A percentile compares a stretch with the other conserved stretches of the same genome.
These are phyloP conservation scores for Hibiscus mutabilis DNA, from an alignment of 345 rosid genomes.

Conservation along the genomic window DNA sequence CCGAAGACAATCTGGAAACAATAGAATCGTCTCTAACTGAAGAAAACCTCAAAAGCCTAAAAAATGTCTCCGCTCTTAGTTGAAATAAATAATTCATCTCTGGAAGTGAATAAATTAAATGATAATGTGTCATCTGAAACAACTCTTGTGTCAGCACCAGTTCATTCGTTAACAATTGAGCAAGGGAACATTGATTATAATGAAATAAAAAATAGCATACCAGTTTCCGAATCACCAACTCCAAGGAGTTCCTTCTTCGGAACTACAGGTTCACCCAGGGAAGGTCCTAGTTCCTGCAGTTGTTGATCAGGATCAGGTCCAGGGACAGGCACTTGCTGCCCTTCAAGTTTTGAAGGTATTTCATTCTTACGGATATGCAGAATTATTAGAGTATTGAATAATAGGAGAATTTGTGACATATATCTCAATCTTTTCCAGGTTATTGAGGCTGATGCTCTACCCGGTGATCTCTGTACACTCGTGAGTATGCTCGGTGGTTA, in stretches of 20 bases:
- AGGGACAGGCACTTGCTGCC: constrained; percentile 79
- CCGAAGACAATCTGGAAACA: constrained; percentile 23
- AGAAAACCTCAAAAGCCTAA: constrained; percentile 32
- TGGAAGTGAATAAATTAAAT: constrained; percentile 28
- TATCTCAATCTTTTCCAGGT: constrained; percentile 42
- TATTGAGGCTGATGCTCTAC: constrained; percentile 68
- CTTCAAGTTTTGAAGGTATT: constrained; percentile 82
- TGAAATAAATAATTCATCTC: constrained; percentile 28
- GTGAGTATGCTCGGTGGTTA: constrained; percentile 94
- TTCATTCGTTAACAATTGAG: constrained; percentile 26
- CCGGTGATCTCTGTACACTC: constrained; percentile 76
- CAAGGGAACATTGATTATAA: constrained; percentile 22
- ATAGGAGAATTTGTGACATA: not conserved
- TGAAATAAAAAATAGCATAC: constrained; percentile 23
- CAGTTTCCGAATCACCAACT: constrained; percentile 29
- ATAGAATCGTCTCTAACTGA: constrained; percentile 19
- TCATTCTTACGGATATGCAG: not conserved
- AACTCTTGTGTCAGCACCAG: constrained; percentile 28
- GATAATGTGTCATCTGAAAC: constrained; percentile 29
- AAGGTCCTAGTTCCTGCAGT: constrained; percentile 73
- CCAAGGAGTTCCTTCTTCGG: constrained; percentile 29
- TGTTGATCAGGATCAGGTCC: constrained; percentile 92
- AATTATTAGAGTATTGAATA: not conserved
- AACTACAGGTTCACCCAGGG: too few species aligned
- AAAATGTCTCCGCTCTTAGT: constrained; percentile 21